These are phyloP conservation scores for Pichia sp. DNA, from an alignment of 1,139 yeast species.

Conservation along the genomic window DNA sequence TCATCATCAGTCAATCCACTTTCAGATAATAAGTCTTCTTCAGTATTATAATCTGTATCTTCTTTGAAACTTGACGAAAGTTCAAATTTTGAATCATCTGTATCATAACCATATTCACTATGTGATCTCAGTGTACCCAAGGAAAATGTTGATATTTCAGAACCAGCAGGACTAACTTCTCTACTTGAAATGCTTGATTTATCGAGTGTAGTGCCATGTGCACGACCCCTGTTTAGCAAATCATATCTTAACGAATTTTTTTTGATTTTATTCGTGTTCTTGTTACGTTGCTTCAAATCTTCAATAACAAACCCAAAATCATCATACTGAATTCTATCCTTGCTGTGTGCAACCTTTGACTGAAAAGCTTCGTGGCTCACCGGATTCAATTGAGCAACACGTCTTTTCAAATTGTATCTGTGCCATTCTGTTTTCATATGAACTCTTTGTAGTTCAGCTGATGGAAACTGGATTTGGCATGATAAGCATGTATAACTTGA, in stretches of 20 bases:
- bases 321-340: constrained; percentile 41
- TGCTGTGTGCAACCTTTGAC: constrained; percentile 30
- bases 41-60: constrained; percentile 20
- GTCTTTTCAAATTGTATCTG: constrained; percentile 81
- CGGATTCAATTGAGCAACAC: constrained; percentile 81
- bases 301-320: constrained; percentile 56
- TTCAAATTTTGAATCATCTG: constrained; percentile 26
- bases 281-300: too few relatives aligned
- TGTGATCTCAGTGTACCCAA: constrained; percentile 48
- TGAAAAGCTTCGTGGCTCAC: constrained; percentile 54
- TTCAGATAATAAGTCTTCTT: constrained; percentile 22
- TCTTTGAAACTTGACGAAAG: constrained; percentile 9
- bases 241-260: constrained; percentile 35
- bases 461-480: constrained; percentile 71
- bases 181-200: constrained; percentile 22
- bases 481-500: constrained; percentile 72
- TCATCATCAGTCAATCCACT: constrained; percentile 11
- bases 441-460: constrained; percentile 73
- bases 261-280: constrained; percentile 28
- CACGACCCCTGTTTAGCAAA: constrained; percentile 14
- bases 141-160: constrained; percentile 56
- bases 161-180: constrained; percentile 46
- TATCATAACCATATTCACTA: constrained; percentile 17
- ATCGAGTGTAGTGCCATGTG: not conserved
- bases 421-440: constrained; percentile 99